phyloP scores from a whole-genome alignment of 352 stramenopile genomes.

The Globisporangium barbulae region DNA sequence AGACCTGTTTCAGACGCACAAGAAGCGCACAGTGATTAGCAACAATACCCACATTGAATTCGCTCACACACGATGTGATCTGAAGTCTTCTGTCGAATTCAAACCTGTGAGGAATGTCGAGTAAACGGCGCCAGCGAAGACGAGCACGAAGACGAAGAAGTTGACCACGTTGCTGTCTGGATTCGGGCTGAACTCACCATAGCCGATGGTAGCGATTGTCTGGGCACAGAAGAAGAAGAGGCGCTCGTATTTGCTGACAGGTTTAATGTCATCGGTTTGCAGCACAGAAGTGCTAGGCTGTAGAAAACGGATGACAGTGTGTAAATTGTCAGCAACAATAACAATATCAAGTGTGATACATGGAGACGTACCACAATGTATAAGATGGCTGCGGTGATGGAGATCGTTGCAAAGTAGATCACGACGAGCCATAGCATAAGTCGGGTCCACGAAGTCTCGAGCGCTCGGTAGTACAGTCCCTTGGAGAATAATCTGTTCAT shows the following conservation, averaged over 20 bases:
- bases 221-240: conserved; percentile 64
- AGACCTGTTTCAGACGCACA: conserved; percentile 26
- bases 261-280: conserved; percentile 11
- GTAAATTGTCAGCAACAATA: background rate
- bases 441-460: conserved; percentile 41
- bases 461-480: conserved; percentile 48
- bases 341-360: background rate
- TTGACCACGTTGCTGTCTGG: conserved; percentile 46
- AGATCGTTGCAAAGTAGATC: conserved; percentile 36
- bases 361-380: conserved; percentile 33
- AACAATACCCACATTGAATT: background rate
- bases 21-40: background rate
- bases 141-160: conserved; percentile 57
- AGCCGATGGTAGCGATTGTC: conserved; percentile 60
- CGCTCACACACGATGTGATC: no score
- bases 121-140: conserved; percentile 35
- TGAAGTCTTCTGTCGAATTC: background rate
- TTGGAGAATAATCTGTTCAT: conserved; percentile 32
- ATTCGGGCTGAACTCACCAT: conserved; percentile 40
- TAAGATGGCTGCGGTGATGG: conserved; percentile 35
- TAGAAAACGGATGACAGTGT: background rate
- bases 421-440: conserved; percentile 36
- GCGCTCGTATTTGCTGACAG: conserved; percentile 23
- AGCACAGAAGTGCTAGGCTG: conserved; percentile 16
- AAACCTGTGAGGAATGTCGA: conserved; percentile 48